These are phyloP conservation scores for Globisporangium radiosum DNA, from an alignment of 352 stramenopile species.

Conservation along the genomic window DNA sequence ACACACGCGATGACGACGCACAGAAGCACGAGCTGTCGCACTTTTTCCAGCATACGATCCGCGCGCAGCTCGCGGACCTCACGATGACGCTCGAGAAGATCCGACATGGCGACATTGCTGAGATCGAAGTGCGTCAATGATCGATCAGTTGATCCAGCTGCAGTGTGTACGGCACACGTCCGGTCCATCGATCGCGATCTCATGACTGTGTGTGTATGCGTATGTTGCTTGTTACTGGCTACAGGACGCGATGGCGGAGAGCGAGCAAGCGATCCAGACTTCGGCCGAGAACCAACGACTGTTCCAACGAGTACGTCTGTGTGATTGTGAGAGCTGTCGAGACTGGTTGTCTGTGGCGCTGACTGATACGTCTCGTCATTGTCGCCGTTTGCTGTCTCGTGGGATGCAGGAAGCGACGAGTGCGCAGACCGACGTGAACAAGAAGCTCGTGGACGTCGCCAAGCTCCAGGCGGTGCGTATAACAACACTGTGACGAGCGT, in stretches of 20 bases:
- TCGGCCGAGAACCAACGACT: conserved; percentile 49
- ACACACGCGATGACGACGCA: neutral
- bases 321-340: too few species aligned
- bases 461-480: conserved; percentile 54
- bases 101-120: conserved; percentile 43
- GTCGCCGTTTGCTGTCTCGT: neutral
- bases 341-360: too few species aligned
- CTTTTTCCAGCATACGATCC: conserved; percentile 59
- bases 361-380: neutral
- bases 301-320: conserved; percentile 35
- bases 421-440: conserved; percentile 54
- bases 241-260: conserved; percentile 45
- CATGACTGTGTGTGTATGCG: neutral
- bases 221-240: too few species aligned
- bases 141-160: neutral
- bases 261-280: conserved; percentile 45
- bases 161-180: too few species aligned
- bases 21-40: conserved; percentile 61
- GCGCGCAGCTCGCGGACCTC: conserved; percentile 40
- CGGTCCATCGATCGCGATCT: too few species aligned
- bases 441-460: conserved; percentile 53
- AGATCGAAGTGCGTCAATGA: conserved; percentile 27
- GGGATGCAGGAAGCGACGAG: conserved; percentile 31
- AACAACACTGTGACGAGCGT: neutral
- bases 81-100: conserved; percentile 57